Evolutionary conservation across 495 filamentous ascomycete species (phyloP).

Genomic region (Aspergillus wentii): DNA sequence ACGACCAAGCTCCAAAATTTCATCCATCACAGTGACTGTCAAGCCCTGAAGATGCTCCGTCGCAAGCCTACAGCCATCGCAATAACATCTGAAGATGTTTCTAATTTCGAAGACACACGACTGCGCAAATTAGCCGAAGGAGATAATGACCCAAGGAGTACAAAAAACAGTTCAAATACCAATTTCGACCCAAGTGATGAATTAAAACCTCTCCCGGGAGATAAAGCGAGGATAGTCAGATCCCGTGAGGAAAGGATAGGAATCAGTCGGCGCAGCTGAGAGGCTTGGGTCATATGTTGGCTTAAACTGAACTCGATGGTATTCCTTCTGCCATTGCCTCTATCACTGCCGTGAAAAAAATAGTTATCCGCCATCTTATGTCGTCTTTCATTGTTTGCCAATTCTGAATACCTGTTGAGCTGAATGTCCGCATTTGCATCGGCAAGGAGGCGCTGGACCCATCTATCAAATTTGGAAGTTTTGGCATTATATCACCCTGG

Average conservation of each 20-base stretch:
- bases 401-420: no score
- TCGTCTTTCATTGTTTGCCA: no score
- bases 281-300: no score
- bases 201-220: constrained; percentile 49
- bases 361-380: no score
- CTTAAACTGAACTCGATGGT: background rate
- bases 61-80: constrained; percentile 73
- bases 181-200: constrained; percentile 55
- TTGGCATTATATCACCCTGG: no score
- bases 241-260: constrained; percentile 48
- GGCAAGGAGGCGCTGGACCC: no score
- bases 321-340: background rate
- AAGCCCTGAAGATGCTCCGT: constrained; percentile 65
- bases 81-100: constrained; percentile 73
- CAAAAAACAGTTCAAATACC: constrained; percentile 13
- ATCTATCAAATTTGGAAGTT: no score
- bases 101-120: constrained; percentile 64
- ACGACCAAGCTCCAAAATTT: no score
- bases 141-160: constrained; percentile 17
- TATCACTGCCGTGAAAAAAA: no score
- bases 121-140: constrained; percentile 25
- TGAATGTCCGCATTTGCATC: no score
- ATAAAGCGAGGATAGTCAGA: constrained; percentile 46
- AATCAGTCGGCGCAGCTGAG: constrained; percentile 27
- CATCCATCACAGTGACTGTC: no score